These are phyloP conservation scores for Coniochaeta prunicola DNA, from an alignment of 2,329 filamentous ascomycete species.

Conservation along the genomic window DNA sequence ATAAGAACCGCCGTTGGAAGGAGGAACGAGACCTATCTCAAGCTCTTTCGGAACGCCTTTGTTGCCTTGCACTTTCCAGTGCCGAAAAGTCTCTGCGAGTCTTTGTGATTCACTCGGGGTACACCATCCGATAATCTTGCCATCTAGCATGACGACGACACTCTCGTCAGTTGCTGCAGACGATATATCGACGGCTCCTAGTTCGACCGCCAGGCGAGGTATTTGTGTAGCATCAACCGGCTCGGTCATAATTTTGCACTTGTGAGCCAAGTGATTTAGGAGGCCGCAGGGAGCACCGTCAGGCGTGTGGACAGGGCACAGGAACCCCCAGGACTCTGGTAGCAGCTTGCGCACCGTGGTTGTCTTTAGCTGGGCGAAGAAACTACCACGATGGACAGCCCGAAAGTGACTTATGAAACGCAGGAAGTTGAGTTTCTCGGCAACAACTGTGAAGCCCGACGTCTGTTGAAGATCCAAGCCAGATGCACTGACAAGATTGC, in stretches of 20 bases:
- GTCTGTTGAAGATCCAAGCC: slow-evolving; percentile 92
- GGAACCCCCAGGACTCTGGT: slow-evolving; percentile 95
- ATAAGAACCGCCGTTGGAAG: slow-evolving; percentile 86
- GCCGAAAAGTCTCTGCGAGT: slow-evolving; percentile 79
- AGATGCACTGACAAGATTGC: slow-evolving; percentile 84
- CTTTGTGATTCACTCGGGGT: slow-evolving; percentile 72
- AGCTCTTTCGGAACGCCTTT: slow-evolving; percentile 75
- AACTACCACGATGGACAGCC: slow-evolving; percentile 97
- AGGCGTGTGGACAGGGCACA: slow-evolving; percentile 95
- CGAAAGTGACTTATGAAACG: slow-evolving; percentile 98
- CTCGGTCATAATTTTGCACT: slow-evolving; percentile 80
- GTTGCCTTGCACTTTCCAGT: slow-evolving; percentile 90
- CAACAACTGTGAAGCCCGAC: slow-evolving; percentile 91
- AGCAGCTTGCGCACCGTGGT: slow-evolving; percentile 93
- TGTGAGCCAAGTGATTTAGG: slow-evolving; percentile 90
- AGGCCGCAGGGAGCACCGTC: slow-evolving; percentile 93
- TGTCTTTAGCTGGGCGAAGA: slow-evolving; percentile 96
- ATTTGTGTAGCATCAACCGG: slow-evolving; percentile 67
- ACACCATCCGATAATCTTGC: slow-evolving; percentile 84
- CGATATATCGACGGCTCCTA: slow-evolving; percentile 71
- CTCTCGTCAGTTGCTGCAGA: slow-evolving; percentile 76
- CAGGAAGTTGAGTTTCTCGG: slow-evolving; percentile 98
- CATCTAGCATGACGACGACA: slow-evolving; percentile 85
- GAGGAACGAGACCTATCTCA: slow-evolving; percentile 87
- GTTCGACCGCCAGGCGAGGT: slow-evolving; percentile 64